Evolutionary conservation across 768 basidiomycete genomes (phyloP).

Genomic region (Terana coerulea): DNA sequence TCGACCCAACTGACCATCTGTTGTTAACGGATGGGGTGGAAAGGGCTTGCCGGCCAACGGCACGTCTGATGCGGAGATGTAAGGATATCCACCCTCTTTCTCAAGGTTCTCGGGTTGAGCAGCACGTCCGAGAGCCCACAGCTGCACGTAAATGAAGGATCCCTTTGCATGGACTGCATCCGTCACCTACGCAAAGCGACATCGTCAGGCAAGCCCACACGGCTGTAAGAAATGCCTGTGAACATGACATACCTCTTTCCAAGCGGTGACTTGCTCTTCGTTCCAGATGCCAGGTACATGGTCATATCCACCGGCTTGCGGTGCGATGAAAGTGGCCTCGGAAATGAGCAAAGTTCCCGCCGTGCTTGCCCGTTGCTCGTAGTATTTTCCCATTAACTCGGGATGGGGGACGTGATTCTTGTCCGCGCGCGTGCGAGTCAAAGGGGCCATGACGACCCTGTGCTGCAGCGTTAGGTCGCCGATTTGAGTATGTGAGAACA

Average conservation of each 20-base stretch:
- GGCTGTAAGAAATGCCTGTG: background rate
- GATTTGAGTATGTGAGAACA: constrained; percentile 43
- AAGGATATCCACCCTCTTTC: constrained; percentile 31
- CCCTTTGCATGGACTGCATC: constrained; percentile 50
- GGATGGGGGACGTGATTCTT: constrained; percentile 27
- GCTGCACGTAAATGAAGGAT: constrained; percentile 49
- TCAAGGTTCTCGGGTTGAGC: constrained; percentile 31
- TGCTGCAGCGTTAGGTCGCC: constrained; percentile 40
- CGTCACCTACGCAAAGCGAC: constrained; percentile 41
- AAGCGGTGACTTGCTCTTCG: constrained; percentile 47
- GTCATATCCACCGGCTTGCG: constrained; percentile 39
- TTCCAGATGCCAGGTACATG: constrained; percentile 59
- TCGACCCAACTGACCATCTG: constrained; percentile 3
- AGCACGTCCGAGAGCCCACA: constrained; percentile 49
- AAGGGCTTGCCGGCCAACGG: constrained; percentile 6
- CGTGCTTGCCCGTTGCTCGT: constrained; percentile 37
- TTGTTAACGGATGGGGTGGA: constrained; percentile 22
- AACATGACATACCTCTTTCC: constrained; percentile 40
- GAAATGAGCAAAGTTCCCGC: constrained; percentile 50
- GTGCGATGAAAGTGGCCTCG: constrained; percentile 49
- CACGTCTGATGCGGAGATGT: constrained; percentile 32
- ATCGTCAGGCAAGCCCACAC: background rate
- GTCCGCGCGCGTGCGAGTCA: constrained; percentile 39
- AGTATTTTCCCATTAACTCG: constrained; percentile 37
- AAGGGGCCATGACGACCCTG: constrained; percentile 47